Base-by-base conservation (phyloP, 106 monocot species). In the Platanthera guangdongensis region DNA sequence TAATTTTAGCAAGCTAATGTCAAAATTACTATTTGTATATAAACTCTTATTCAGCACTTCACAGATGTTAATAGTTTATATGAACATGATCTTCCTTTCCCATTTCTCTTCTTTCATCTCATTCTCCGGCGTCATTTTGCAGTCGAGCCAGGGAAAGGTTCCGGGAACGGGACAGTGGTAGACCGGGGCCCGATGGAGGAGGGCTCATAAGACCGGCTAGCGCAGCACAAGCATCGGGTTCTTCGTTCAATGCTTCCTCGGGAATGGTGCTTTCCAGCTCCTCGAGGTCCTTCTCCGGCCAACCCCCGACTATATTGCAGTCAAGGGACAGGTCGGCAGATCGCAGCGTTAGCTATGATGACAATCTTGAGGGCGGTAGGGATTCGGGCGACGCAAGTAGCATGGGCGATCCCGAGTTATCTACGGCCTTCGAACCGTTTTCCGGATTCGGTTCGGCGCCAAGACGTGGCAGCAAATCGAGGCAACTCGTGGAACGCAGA, bases 351-450 rank as follows among this genome's bases (percentile, higher is more conserved):
- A 21, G 54, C 13, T 90, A 84, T 51, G 93, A 96, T 13, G 95
- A 92, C 52, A 82, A 39, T 77, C 48, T 83, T 47, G 93, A 93
- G 39, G 90, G 90, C 12, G 83, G 84, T 51, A 85, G 90, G 48
- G 95, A 93, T 86, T 91, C 89, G 0, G 93, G 97, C 7, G 97
- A 97, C 52, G 74, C 84, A 18, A 80, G 77, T 53, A 97, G 97
- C 73, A 68, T 87, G 7, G 97, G 97, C 11, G 97, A 97, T 52
- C 82, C 97, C 72, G 94, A 99, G 30, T 57, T 81, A 39, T 82
- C 70, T 57, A 73, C 77, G 8, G 79, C 81, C 12, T 86, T 92
- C 79, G 90, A 92, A 67, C 82, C 81, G 22, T 50, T 78, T 73
- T 52, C 81, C 7, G 69, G 69, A 6, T 81, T 85, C 54, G 82